A percentile compares a stretch with the other conserved stretches of the same genome.
These are phyloP conservation scores for Sporothrix humicola DNA, from an alignment of 2,329 filamentous ascomycete genomes.

Conservation along the genomic window DNA sequence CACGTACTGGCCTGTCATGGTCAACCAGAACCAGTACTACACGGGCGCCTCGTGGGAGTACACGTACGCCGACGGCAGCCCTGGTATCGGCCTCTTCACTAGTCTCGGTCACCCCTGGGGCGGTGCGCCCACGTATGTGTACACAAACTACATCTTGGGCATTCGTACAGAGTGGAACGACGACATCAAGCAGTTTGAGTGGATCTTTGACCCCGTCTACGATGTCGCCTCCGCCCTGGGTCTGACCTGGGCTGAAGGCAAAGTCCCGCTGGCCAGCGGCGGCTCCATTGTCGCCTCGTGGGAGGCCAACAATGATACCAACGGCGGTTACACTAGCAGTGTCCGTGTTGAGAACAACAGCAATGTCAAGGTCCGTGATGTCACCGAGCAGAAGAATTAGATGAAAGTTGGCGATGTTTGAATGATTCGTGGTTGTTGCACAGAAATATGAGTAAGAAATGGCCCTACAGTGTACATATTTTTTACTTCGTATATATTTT, in stretches of 20 bases:
- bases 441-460: too few relatives aligned
- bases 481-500: too few relatives aligned
- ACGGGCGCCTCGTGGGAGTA: constrained; percentile 10
- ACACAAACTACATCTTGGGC: neutral
- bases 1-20: constrained; percentile 6
- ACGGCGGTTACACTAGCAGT: neutral
- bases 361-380: neutral
- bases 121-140: neutral
- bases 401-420: neutral
- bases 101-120: neutral
- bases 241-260: neutral
- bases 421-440: too few relatives aligned
- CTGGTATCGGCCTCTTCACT: neutral
- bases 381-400: neutral
- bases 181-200: neutral
- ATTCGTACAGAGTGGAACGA: neutral
- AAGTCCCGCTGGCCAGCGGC: neutral
- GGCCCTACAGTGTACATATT: too few relatives aligned
- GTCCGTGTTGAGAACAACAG: neutral
- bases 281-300: neutral
- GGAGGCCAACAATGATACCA: neutral
- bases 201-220: neutral
- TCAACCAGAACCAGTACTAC: constrained; percentile 12
- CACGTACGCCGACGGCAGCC: neutral
- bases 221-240: neutral